Percentiles rank a stretch among this genome's conserved stretches.
phyloP scores from a whole-genome alignment of 2,329 filamentous ascomycete species.

The Metarhizium anisopliae region DNA sequence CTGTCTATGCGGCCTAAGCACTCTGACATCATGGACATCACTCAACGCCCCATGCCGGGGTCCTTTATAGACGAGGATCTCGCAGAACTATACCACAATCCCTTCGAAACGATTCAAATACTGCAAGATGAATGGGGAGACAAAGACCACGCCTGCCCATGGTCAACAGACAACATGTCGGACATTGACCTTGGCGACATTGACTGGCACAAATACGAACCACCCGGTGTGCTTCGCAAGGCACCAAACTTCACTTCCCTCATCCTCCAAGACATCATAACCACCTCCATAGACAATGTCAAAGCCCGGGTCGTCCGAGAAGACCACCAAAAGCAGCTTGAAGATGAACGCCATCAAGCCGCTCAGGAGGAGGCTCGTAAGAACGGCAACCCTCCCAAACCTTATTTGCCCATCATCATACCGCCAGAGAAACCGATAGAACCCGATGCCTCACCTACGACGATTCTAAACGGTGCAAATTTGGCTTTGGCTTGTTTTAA shows the following conservation, averaged over 20 bases:
- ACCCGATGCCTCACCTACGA: constrained; percentile 1
- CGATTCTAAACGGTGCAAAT: constrained; percentile 4
- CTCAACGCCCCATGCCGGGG: constrained; percentile 17
- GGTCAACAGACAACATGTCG: constrained; percentile 14
- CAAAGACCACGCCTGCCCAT: constrained; percentile 10
- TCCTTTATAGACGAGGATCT: constrained; percentile 22
- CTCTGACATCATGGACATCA: constrained; percentile 4
- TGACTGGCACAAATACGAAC: constrained; percentile 39
- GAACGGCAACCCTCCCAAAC: constrained; percentile 23
- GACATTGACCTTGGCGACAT: constrained; percentile 19
- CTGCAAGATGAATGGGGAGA: constrained; percentile 15
- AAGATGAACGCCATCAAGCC: constrained; percentile 17
- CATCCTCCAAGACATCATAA: constrained; percentile 31
- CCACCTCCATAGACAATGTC: constrained; percentile 36
- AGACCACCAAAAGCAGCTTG: constrained; percentile 18
- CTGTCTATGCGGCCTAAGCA: not conserved
- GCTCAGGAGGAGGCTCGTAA: constrained; percentile 10
- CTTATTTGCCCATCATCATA: constrained; percentile 26
- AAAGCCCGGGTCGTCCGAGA: constrained; percentile 25
- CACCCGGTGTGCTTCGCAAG: constrained; percentile 32
- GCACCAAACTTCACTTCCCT: constrained; percentile 29
- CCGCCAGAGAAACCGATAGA: constrained; percentile 1
- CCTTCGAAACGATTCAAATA: constrained; percentile 16
- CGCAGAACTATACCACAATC: constrained; percentile 20
- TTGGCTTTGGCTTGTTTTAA: constrained; percentile 15